These are phyloP conservation scores for Boletus sp. DNA, from an alignment of 1,284 basidiomycete genomes.

Conservation along the genomic window DNA sequence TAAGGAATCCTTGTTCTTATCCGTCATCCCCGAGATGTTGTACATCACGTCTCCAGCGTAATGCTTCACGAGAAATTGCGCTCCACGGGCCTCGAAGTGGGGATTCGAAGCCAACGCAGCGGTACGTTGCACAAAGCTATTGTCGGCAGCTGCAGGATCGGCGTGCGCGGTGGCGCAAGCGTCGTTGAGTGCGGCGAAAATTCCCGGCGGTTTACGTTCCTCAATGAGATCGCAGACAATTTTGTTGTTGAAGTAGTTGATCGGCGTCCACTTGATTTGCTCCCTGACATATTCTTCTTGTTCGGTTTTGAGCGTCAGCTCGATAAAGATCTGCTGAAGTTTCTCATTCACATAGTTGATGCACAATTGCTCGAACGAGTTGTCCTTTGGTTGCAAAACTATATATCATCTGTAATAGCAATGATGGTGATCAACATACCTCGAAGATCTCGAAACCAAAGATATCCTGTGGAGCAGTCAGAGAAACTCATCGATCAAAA, in stretches of 20 bases:
- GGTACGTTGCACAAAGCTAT: constrained; percentile 92
- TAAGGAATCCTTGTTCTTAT: constrained; percentile 99
- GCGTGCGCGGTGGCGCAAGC: constrained; percentile 98
- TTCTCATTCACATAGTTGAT: constrained; percentile 99
- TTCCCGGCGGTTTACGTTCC: constrained; percentile 91
- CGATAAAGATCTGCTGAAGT: constrained; percentile 98
- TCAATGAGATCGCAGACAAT: constrained; percentile 99
- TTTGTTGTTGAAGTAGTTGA: constrained; percentile 96
- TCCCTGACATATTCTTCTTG: constrained; percentile 99
- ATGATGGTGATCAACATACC: constrained; percentile 36
- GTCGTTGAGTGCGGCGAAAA: constrained; percentile 97
- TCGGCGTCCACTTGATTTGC: constrained; percentile 99
- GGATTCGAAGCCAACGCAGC: constrained; percentile 77
- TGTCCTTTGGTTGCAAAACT: constrained; percentile 61
- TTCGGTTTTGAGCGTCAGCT: constrained; percentile 97
- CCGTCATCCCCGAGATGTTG: constrained; percentile 96
- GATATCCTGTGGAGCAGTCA: constrained; percentile 64
- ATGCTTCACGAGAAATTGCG: constrained; percentile 89
- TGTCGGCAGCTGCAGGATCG: constrained; percentile 94
- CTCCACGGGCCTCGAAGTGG: constrained; percentile 90
- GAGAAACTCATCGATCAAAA: background rate
- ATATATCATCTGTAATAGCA: background rate
- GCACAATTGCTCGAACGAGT: constrained; percentile 98
- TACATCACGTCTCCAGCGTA: constrained; percentile 99
- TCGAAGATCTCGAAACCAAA: constrained; percentile 99